Evolutionary conservation across 305 asterid species (phyloP), one percentile per base, ranked within the genome.

Genomic region (Fraxinus paxiana): DNA sequence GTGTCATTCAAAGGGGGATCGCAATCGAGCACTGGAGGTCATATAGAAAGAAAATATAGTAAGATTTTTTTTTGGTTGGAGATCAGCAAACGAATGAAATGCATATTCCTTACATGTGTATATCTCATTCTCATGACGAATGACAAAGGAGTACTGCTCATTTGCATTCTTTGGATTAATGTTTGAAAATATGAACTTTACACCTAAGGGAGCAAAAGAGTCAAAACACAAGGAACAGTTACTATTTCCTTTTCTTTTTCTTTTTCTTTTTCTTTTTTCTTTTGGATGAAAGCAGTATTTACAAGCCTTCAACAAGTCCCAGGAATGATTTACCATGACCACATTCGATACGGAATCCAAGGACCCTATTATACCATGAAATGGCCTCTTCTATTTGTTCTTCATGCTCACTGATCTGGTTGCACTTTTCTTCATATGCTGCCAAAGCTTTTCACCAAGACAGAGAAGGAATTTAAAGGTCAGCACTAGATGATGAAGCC

Each of bases 351-450:
- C 88, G 94, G 81, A 94, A 93, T 74, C 98, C 99, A 79, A 96
- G 97, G 83, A 89, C 90, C 88, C 77, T 91, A 84, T 90, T 89
- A 79, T 94, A 96, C 99, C 99, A 96, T 70, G 89, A 92, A 43
- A 93, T 87, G 46, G 94, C 98, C 85, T 90, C 97, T 82, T 94
- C 96, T 76, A 87, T 87, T 83, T 91, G 97, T 76, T 87, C 88
- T 61, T 73, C 88, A 82, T 86, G 90, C 80, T 88, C 91, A 78
- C 69, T 78, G 80, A 83, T 90, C 85, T 86, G 80, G 22, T 82
- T 72, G 85, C 79, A 85, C 89, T 89, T 90, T 80, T 89, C 93
- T 79, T 89, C 85, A 84, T 82, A 87, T 77, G 88, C 86, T 59
- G 83, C 75, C 85, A 96, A 79, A 82, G 91, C 97, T 94, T 83